Evolutionary conservation across 129 eudicot species (phyloP).

Genomic region (sunflower (Helianthus annuus)): DNA sequence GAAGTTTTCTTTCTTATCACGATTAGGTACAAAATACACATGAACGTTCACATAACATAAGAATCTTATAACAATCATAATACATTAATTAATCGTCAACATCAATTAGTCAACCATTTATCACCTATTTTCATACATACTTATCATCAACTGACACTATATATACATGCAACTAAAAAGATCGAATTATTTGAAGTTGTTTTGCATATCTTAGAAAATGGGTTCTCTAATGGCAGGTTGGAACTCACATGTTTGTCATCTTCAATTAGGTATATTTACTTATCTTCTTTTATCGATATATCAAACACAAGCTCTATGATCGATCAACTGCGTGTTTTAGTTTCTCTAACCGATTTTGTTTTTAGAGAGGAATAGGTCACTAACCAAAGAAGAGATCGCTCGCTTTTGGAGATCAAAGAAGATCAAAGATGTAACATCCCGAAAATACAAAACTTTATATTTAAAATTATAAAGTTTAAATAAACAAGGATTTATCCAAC

Average conservation of each 20-base stretch:
- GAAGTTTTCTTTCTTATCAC: too few species aligned
- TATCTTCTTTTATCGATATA: too few species aligned
- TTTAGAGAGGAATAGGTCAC: constrained; percentile 37
- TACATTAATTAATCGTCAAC: constrained; percentile 18
- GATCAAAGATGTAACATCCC: too few species aligned
- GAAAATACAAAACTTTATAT: too few species aligned
- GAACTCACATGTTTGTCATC: constrained; percentile 35
- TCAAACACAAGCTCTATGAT: background rate
- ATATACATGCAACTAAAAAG: constrained; percentile 8
- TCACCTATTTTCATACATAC: constrained; percentile 3
- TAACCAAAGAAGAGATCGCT: constrained; percentile 47
- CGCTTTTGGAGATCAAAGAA: constrained; percentile 46
- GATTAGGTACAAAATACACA: too few species aligned
- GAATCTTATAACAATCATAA: constrained; percentile 21
- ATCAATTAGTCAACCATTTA: constrained; percentile 30
- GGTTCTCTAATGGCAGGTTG: constrained; percentile 64
- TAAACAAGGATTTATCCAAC: too few species aligned
- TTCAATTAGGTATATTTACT: constrained; percentile 35
- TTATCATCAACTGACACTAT: constrained; percentile 18
- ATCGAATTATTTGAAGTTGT: background rate
- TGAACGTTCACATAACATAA: constrained; percentile 21
- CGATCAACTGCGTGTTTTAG: background rate
- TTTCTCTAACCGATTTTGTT: background rate
- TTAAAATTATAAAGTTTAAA: too few species aligned
- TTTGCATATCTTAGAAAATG: constrained; percentile 26